These are phyloP conservation scores for Tuctoria greenei DNA, from an alignment of 176 grass and related monocot species.

Conservation along the genomic window DNA sequence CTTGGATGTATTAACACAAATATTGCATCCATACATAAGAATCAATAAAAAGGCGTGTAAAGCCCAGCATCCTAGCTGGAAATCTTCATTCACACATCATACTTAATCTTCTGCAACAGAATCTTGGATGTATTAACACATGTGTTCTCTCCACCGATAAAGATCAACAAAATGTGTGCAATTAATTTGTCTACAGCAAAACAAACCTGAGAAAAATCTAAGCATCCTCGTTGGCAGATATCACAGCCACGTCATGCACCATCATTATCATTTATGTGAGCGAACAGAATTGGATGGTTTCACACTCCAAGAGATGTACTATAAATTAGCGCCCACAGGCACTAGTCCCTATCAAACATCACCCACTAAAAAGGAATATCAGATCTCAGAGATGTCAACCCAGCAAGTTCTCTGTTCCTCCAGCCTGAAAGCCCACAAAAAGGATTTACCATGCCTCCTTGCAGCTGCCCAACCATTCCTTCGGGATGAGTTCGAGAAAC, in stretches of 20 bases:
- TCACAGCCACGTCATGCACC: neutral
- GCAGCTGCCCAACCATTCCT: conserved; percentile 54
- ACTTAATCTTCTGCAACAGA: neutral
- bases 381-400: conserved; percentile 4
- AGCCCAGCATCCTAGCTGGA: neutral
- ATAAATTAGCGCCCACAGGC: conserved; percentile 1
- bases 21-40: neutral
- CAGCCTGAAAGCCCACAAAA: neutral
- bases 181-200: conserved; percentile 9
- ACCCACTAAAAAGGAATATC: neutral
- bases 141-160: no score
- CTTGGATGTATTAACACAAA: conserved; percentile 2
- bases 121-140: no score
- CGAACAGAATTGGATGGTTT: neutral
- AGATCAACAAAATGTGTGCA: conserved; percentile 14
- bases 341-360: conserved; percentile 5
- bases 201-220: neutral
- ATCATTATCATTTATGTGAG: neutral
- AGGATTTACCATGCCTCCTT: conserved; percentile 42
- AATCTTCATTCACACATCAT: neutral
- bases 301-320: neutral
- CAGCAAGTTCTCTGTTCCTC: neutral
- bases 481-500: conserved; percentile 45
- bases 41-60: conserved; percentile 1
- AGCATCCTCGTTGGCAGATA: conserved; percentile 11